Percentiles rank a stretch among this genome's conserved stretches.
phyloP scores from a whole-genome alignment of 75 land plant genomes.

The Pseudotsuga menziesii region DNA sequence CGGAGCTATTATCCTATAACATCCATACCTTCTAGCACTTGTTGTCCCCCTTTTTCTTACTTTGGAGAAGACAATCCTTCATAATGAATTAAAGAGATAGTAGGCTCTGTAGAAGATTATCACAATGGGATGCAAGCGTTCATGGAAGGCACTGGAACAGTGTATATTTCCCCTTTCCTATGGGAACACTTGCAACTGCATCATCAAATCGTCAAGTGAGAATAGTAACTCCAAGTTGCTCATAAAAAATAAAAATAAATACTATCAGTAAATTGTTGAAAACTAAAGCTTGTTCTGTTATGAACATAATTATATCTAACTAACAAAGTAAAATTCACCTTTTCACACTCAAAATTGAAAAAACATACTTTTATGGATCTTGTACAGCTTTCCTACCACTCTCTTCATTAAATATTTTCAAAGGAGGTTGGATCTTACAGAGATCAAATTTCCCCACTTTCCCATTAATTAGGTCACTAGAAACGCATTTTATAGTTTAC shows the following conservation, averaged over 20 bases:
- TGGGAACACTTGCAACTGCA: constrained; percentile 31
- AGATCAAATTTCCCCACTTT: not conserved
- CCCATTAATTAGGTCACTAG: not conserved
- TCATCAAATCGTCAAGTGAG: constrained; percentile 29
- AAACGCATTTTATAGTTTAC: not conserved
- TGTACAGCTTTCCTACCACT: not conserved
- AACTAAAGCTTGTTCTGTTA: not conserved
- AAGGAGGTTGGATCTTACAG: not conserved
- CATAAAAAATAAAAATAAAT: not conserved
- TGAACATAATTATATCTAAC: not conserved
- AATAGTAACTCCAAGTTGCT: constrained; percentile 33
- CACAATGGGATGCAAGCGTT: constrained; percentile 5
- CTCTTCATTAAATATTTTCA: not conserved
- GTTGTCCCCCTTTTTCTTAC: not conserved
- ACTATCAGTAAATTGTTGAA: not conserved
- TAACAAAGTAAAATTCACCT: constrained; percentile 21
- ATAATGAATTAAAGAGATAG: not conserved
- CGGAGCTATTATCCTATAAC: not conserved
- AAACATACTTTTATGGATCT: constrained; percentile 7
- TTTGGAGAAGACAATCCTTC: not conserved
- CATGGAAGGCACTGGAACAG: not conserved
- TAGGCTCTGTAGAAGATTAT: constrained; percentile 25
- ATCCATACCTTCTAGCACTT: not conserved
- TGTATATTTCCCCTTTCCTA: constrained; percentile 51
- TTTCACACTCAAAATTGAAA: constrained; percentile 37